phyloP scores from a whole-genome alignment of 2,329 filamentous ascomycete genomes.

The Daldinia sp. region DNA sequence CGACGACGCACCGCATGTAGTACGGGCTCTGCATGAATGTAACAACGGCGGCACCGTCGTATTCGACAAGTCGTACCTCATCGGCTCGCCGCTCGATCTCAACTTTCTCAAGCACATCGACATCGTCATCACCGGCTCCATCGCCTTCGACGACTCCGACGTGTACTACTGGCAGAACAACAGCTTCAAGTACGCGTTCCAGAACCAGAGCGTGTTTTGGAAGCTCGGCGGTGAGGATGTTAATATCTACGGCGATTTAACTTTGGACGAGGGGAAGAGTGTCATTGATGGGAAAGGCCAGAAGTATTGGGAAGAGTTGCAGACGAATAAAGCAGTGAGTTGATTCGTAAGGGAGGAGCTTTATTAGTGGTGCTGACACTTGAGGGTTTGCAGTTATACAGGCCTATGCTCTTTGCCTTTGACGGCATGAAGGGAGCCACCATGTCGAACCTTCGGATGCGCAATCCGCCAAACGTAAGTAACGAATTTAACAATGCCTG shows the following conservation, averaged over 20 bases:
- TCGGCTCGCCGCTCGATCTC: constrained; percentile 73
- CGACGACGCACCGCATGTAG: constrained; percentile 56
- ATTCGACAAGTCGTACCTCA: constrained; percentile 69
- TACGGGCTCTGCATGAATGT: constrained; percentile 67
- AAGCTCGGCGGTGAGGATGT: constrained; percentile 62
- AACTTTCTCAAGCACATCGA: constrained; percentile 74
- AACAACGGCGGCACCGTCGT: constrained; percentile 73
- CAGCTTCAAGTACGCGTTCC: constrained; percentile 72
- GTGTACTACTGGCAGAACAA: constrained; percentile 76
- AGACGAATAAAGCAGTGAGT: constrained; percentile 51
- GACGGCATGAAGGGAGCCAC: constrained; percentile 68
- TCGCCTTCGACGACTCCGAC: constrained; percentile 72
- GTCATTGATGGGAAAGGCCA: constrained; percentile 72
- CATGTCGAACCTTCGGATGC: constrained; percentile 70
- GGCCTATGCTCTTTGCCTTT: constrained; percentile 69
- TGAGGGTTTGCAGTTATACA: constrained; percentile 56
- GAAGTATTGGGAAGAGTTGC: constrained; percentile 70
- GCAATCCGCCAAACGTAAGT: constrained; percentile 63
- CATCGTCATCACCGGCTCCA: constrained; percentile 66
- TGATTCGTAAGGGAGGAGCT: neutral
- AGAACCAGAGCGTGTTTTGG: constrained; percentile 70
- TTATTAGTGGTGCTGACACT: constrained; percentile 3
- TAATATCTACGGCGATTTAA: constrained; percentile 71
- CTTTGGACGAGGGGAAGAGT: constrained; percentile 38
- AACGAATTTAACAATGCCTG: neutral